Evolutionary conservation across 768 basidiomycete genomes (phyloP).

Genomic region (Auricularia sp.): DNA sequence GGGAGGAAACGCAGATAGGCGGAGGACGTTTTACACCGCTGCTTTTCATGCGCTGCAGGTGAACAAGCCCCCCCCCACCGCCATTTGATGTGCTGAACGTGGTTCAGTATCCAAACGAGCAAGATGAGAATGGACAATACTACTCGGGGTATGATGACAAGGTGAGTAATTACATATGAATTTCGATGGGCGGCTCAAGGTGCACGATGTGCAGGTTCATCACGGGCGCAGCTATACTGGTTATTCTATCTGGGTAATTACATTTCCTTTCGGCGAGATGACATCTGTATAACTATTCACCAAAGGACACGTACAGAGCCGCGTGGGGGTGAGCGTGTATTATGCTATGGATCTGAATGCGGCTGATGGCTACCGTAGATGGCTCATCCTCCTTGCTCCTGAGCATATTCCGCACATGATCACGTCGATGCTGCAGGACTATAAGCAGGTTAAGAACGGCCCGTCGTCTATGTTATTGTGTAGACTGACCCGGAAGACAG

Average conservation of each 20-base stretch:
- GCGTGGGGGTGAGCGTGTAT: conserved; percentile 39
- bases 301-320: conserved; percentile 67
- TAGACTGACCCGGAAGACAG: conserved; percentile 15
- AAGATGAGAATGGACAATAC: conserved; percentile 53
- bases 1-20: conserved; percentile 38
- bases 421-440: conserved; percentile 72
- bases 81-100: not conserved
- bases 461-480: not conserved
- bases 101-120: conserved; percentile 64
- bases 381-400: conserved; percentile 66
- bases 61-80: conserved; percentile 1
- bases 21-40: conserved; percentile 44
- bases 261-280: not conserved
- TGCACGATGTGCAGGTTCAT: not conserved
- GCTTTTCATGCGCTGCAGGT: conserved; percentile 57
- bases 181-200: no score
- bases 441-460: conserved; percentile 37
- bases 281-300: not conserved
- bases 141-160: conserved; percentile 69
- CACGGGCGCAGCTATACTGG: conserved; percentile 61
- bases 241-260: conserved; percentile 65
- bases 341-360: no score
- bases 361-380: conserved; percentile 14
- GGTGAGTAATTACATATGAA: conserved; percentile 16
- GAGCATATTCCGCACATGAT: conserved; percentile 71